These are phyloP conservation scores for Penicillium cosmopolitanum DNA, from an alignment of 495 filamentous ascomycete species.

Conservation along the genomic window DNA sequence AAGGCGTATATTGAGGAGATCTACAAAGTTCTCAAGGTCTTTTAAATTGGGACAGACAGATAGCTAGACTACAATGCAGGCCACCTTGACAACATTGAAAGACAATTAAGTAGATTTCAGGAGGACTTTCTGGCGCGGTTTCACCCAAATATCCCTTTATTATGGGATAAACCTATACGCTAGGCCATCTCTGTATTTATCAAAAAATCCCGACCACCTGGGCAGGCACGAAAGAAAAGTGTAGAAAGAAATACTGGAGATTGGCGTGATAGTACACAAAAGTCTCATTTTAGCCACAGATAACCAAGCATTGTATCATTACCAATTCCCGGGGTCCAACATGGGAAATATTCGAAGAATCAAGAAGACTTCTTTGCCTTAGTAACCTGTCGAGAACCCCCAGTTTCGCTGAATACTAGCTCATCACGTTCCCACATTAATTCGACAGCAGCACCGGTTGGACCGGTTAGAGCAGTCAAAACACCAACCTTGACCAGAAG, in stretches of 20 bases:
- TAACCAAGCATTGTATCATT: no score
- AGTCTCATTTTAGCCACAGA: no score
- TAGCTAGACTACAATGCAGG: not conserved
- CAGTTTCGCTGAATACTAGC: constrained; percentile 41
- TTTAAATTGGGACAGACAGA: not conserved
- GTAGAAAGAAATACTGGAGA: no score
- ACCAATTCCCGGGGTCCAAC: not conserved
- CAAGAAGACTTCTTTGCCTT: constrained; percentile 31
- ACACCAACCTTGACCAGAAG: constrained; percentile 39
- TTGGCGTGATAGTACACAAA: no score
- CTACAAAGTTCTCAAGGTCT: constrained; percentile 34
- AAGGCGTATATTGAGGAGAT: constrained; percentile 38
- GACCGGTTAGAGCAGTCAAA: constrained; percentile 51
- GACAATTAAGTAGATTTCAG: no score
- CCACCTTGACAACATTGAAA: no score
- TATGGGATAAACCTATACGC: no score
- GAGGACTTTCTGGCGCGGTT: no score
- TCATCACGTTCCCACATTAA: constrained; percentile 64
- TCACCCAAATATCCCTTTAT: no score
- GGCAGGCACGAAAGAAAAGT: no score
- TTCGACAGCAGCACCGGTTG: constrained; percentile 51
- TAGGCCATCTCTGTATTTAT: no score
- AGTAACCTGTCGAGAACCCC: constrained; percentile 23
- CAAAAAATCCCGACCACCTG: no score
- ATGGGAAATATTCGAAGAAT: not conserved